A percentile compares a stretch with the other conserved stretches of the same genome.
These are phyloP conservation scores for Solanum bulbocastanum DNA, from an alignment of 257 asterid genomes.

Conservation along the genomic window DNA sequence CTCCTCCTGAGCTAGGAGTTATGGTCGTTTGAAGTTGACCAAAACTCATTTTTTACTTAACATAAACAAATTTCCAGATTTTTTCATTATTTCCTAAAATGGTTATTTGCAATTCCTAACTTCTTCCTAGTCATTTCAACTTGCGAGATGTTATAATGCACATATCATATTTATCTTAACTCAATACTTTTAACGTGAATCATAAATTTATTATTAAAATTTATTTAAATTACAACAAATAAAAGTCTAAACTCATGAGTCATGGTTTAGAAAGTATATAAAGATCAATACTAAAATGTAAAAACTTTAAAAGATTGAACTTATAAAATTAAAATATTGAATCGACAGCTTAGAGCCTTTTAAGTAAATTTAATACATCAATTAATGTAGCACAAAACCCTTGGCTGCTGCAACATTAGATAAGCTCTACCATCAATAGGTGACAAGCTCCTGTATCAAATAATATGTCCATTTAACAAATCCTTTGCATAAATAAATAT, in stretches of 20 bases:
- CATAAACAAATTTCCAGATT: no score
- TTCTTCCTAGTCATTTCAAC: no score
- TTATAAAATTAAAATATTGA: no score
- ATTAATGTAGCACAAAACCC: not conserved
- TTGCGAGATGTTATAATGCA: no score
- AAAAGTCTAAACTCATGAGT: not conserved
- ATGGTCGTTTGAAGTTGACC: no score
- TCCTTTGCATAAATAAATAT: not conserved
- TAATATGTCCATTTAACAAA: not conserved
- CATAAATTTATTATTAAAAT: no score
- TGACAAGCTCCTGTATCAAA: not conserved
- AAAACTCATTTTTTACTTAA: no score
- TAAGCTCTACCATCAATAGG: not conserved
- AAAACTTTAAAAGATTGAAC: not conserved
- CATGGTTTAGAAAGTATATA: not conserved
- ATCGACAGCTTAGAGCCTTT: not conserved
- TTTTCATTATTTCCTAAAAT: no score
- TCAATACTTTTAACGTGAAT: no score
- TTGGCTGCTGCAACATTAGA: not conserved
- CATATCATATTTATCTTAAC: no score
- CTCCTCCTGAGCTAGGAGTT: no score
- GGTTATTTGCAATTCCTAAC: no score
- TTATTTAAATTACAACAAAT: not conserved
- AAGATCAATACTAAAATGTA: not conserved
- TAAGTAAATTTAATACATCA: not conserved